These are phyloP conservation scores for Calonectria pteridis DNA, from an alignment of 2,329 filamentous ascomycete genomes.

Conservation along the genomic window DNA sequence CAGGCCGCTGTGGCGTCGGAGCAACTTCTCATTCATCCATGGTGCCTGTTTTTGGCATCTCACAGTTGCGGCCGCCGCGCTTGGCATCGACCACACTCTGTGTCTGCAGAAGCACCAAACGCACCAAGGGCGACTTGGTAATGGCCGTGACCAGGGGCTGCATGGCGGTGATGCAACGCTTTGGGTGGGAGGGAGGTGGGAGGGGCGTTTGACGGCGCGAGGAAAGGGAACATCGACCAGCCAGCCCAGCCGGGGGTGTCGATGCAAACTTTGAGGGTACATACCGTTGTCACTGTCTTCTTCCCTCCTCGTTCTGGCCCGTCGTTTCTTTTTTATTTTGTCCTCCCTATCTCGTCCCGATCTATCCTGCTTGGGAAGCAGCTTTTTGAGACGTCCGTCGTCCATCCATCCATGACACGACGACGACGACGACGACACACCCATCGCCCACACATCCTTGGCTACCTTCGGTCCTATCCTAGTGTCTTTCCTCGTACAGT, in stretches of 20 bases:
- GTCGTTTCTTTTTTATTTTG: not conserved
- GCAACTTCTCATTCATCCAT: slow-evolving; percentile 30
- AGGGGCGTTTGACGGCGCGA: slow-evolving; percentile 10
- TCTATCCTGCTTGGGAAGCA: slow-evolving; percentile 1
- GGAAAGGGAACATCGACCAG: not conserved
- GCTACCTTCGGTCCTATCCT: slow-evolving; percentile 1
- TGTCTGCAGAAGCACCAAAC: slow-evolving; percentile 14
- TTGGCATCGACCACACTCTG: slow-evolving; percentile 31
- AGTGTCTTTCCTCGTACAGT: slow-evolving; percentile 1
- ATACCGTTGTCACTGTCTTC: slow-evolving; percentile 17
- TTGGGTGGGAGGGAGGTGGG: slow-evolving; percentile 21
- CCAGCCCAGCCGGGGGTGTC: slow-evolving; percentile 15
- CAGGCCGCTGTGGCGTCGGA: slow-evolving; percentile 26
- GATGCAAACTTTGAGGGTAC: slow-evolving; percentile 17
- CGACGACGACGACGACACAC: not conserved
- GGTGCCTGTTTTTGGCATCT: slow-evolving; percentile 31
- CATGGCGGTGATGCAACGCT: slow-evolving; percentile 35
- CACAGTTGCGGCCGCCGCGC: slow-evolving; percentile 31
- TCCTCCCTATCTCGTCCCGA: not conserved
- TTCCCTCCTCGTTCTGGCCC: slow-evolving; percentile 1
- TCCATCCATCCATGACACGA: slow-evolving; percentile 9
- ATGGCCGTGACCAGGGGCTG: slow-evolving; percentile 35
- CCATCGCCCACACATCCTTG: not conserved
- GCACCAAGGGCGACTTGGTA: slow-evolving; percentile 23
- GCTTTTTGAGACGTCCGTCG: not conserved